Evolutionary conservation across 1,284 basidiomycete genomes (phyloP).

Genomic region (Trametes pubescens): DNA sequence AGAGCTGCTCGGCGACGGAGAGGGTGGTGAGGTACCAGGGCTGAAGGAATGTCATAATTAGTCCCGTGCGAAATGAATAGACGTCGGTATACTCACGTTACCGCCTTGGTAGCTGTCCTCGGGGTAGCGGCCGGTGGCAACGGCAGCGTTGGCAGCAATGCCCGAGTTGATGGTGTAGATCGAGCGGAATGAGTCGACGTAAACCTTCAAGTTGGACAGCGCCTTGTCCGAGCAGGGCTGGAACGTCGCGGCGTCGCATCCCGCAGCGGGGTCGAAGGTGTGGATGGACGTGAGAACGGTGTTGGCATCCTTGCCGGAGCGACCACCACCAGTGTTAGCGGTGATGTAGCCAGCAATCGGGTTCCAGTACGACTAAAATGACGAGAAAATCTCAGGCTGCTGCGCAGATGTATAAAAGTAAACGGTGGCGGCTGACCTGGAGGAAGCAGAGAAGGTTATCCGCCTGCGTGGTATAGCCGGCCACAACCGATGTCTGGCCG

Average conservation of each 20-base stretch:
- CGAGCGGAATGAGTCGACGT: slow-evolving; percentile 61
- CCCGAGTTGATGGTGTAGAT: slow-evolving; percentile 60
- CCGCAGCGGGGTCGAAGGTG: slow-evolving; percentile 57
- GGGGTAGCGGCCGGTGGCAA: slow-evolving; percentile 62
- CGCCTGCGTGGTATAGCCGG: slow-evolving; percentile 49
- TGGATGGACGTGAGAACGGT: slow-evolving; percentile 55
- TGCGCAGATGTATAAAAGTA: slow-evolving; percentile 2
- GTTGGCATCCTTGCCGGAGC: slow-evolving; percentile 54
- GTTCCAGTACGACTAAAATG: slow-evolving; percentile 51
- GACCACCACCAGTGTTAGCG: slow-evolving; percentile 52
- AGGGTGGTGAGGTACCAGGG: slow-evolving; percentile 54
- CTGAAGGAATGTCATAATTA: slow-evolving; percentile 31
- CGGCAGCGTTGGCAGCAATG: slow-evolving; percentile 50
- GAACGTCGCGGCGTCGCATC: slow-evolving; percentile 60
- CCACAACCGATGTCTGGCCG: slow-evolving; percentile 44
- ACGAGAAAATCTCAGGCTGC: neutral
- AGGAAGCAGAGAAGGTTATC: slow-evolving; percentile 53
- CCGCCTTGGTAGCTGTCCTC: slow-evolving; percentile 63
- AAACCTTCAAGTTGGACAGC: slow-evolving; percentile 59
- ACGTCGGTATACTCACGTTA: slow-evolving; percentile 46
- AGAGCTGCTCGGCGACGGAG: slow-evolving; percentile 55
- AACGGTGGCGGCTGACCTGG: slow-evolving; percentile 40
- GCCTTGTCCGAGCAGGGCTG: slow-evolving; percentile 70
- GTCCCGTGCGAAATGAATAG: neutral
- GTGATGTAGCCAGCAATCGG: slow-evolving; percentile 45